Base-by-base conservation (phyloP, 83 land plant genomes). In the Picea abies region DNA sequence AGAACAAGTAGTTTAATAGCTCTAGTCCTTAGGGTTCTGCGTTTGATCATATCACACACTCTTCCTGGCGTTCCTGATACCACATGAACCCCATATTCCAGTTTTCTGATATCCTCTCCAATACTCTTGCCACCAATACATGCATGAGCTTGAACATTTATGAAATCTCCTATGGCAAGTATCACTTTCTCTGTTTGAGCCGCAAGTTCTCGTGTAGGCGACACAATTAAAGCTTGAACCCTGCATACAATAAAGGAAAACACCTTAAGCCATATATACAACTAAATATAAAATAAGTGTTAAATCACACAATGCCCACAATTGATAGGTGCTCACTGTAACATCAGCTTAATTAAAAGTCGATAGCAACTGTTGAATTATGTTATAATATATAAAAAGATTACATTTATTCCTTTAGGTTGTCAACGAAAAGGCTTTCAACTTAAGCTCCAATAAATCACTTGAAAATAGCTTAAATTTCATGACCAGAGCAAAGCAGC, bases 51-150 rank as follows among this genome's bases (percentile, higher is more conserved):
- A 80, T 97, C 99, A 87, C 94, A 95, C 11, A 97, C 99, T 82
- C 98, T 85, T 22, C 99, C 99, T 9, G 99, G 99, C n/a, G 98
- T 95, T 81, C 99, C 99, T 15, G 99, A 97, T 49, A 97, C 98
- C 47, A 97, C 96, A 84, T 97, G 99, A 85, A 97, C 99, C 75
- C 99, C 99, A 88, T 92, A 58, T 66, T 97, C 98, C 17, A 97
- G 86, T 81, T 95, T 95, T 69, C 99, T 86, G 10, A 97, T 95
- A 84, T 97, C 99, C 69, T 97, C 99, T 1, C 98, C 95, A 22
- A 96, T 88, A 81, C 94, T 94, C 86, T 96, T 93, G 19, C 99
- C 99, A 56, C 99, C 99, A 84, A 96, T 87, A 61, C 99, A 96
- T 5, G 99, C 88, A 89, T 94, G 99, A 2, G 93, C 99, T 84